Base-by-base conservation (phyloP, 371 early-diverging fungal species). In the Saksenaea vasiformis region DNA sequence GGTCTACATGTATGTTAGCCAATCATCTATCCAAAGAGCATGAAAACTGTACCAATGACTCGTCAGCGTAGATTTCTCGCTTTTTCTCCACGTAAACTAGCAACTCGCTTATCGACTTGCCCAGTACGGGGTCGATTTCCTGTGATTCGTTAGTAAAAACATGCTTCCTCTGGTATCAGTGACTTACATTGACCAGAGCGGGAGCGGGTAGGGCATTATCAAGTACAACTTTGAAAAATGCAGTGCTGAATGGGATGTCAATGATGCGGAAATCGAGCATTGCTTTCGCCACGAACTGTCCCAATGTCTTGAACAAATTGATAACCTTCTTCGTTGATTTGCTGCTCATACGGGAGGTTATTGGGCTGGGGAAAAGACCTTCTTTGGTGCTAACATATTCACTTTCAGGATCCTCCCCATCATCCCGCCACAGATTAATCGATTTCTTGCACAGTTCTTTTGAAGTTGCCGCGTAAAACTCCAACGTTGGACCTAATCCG, bases 401-500 rank as follows among this genome's bases (percentile, higher is more conserved):
- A 17, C 62, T 68, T n/a, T 44, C 43, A 5, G 31, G 14, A 15
- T 66, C 44, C 11, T 65, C 68, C 7, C 77, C 80, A 54, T 66
- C 81, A 54, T 85, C 85, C 1, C 87, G 76, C 90, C 92, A 90
- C 70, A 92, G 69, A 26, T 76, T 78, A 17, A 85, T 62, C 2
- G 72, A 74, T 51, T 73, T 80, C 58, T 85, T 87, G 53, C 87
- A 83, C 17, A 95, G 78, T 64, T 91, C 93, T 36, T 84, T 85
- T 15, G 91, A 95, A 0, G 94, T 88, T 5, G 83, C 70, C 1
- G 95, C 82, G 68, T 94, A 98, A 66, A 96, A 97, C 68, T 97
- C 98, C 7, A 96, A 77, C 0, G 98, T 97, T 0, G 97, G 96
- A 0, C 98, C 98, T 5, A 95, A 72, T 2, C 98, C 98, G 3